Evolutionary conservation across 2,329 filamentous ascomycete genomes (phyloP).

Genomic region (Ceratocystis destructans): DNA sequence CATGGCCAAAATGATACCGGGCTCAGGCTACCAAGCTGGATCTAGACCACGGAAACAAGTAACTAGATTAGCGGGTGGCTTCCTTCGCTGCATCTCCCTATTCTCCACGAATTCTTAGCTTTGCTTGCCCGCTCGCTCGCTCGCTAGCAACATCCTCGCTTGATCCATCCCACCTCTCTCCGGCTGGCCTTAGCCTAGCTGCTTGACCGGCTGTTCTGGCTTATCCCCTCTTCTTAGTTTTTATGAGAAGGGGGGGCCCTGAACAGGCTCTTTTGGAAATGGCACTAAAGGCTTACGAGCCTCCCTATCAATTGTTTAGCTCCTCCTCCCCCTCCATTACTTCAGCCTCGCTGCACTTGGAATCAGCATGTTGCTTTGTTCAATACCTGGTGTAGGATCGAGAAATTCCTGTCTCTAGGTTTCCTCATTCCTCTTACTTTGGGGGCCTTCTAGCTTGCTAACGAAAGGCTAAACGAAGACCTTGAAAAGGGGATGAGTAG

Average conservation of each 20-base stretch:
- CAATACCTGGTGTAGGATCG: background rate
- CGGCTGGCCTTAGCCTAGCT: background rate
- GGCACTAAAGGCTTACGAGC: background rate
- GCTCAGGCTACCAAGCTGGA: no score
- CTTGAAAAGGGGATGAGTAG: background rate
- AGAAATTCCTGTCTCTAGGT: background rate
- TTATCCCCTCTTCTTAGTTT: background rate
- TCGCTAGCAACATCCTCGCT: background rate
- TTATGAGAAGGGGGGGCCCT: background rate
- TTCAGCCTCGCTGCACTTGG: background rate
- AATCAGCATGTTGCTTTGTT: background rate
- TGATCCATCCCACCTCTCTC: background rate
- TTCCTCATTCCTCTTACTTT: background rate
- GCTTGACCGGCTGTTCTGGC: background rate
- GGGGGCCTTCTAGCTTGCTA: background rate
- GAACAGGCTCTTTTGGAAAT: background rate
- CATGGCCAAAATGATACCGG: no score
- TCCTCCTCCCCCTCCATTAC: background rate
- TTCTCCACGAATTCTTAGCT: background rate
- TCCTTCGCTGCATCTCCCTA: background rate
- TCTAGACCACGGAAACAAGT: no score
- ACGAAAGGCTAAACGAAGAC: background rate
- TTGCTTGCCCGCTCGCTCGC: background rate
- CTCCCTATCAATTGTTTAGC: slow-evolving; percentile 3
- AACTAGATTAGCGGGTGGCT: no score